Percentiles rank a stretch among this genome's conserved stretches.
These are phyloP conservation scores for Acanthamoeba triangularis DNA, from an alignment of 208 protist species.

Conservation along the genomic window DNA sequence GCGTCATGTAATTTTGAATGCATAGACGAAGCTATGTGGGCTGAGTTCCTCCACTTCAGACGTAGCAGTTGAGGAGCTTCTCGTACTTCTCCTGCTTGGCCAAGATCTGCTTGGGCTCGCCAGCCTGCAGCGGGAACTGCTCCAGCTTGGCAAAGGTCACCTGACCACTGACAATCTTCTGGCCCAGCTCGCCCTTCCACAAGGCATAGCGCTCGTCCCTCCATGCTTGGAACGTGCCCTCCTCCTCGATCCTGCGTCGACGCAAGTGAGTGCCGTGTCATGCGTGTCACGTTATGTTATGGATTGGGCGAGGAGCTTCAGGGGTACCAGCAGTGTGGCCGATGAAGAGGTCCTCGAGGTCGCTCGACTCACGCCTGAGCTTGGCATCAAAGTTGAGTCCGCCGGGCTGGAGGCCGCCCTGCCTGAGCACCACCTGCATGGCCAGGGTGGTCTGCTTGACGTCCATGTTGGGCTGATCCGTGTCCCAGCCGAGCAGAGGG, in stretches of 20 bases:
- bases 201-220: conserved; percentile 68
- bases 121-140: background rate
- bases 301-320: no score
- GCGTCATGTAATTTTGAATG: no score
- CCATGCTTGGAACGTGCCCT: conserved; percentile 24
- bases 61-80: conserved; percentile 72
- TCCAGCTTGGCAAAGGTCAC: conserved; percentile 67
- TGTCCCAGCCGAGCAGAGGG: conserved; percentile 53
- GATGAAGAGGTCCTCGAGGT: conserved; percentile 80
- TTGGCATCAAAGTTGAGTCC: conserved; percentile 80
- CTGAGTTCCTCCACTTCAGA: background rate
- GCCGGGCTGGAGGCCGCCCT: conserved; percentile 73
- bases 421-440: conserved; percentile 77
- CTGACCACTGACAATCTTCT: conserved; percentile 1
- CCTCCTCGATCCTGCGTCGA: conserved; percentile 35
- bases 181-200: conserved; percentile 66
- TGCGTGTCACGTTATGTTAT: no score
- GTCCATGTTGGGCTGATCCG: conserved; percentile 75
- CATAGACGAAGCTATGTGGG: no score
- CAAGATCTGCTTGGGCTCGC: conserved; percentile 70
- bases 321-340: conserved; percentile 14
- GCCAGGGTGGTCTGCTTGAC: conserved; percentile 74
- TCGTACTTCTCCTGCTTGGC: conserved; percentile 81
- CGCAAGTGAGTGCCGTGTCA: conserved; percentile 9
- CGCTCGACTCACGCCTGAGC: conserved; percentile 75